A percentile compares a stretch with the other conserved stretches of the same genome.
Conservation (phyloP, 2,329 filamentous ascomycete genomes). For the Alternaria gansuensis region DNA sequence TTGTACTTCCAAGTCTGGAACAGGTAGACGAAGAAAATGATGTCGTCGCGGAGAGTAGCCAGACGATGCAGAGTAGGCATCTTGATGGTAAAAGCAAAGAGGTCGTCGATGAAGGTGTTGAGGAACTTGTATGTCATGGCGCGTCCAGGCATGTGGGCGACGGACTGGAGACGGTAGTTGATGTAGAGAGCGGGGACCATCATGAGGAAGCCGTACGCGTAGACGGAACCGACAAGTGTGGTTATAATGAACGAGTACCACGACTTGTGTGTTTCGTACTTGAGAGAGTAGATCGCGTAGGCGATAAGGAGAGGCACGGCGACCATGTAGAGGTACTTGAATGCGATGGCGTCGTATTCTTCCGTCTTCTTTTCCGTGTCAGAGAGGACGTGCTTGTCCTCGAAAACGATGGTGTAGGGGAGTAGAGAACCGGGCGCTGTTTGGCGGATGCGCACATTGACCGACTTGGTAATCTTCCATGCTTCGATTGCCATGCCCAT, state of each 20-base stretch:
- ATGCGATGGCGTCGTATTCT: constrained; percentile 97
- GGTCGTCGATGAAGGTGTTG: constrained; percentile 98
- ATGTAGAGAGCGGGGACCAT: constrained; percentile 98
- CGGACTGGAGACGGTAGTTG: constrained; percentile 91
- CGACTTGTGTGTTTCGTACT: constrained; percentile 95
- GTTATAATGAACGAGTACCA: constrained; percentile 98
- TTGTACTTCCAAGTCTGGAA: constrained; percentile 96
- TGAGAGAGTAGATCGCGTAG: constrained; percentile 88
- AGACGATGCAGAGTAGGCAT: constrained; percentile 95
- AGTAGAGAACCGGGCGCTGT: constrained; percentile 73
- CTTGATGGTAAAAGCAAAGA: constrained; percentile 99
- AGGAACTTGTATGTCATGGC: constrained; percentile 99
- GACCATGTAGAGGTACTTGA: constrained; percentile 93
- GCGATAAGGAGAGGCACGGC: constrained; percentile 88
- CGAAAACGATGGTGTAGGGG: constrained; percentile 83
- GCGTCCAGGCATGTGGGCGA: constrained; percentile 95
- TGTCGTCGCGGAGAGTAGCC: constrained; percentile 90
- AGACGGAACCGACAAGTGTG: constrained; percentile 93
- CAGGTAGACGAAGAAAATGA: constrained; percentile 98
- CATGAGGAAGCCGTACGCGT: constrained; percentile 98
- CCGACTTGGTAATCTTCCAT: constrained; percentile 97
- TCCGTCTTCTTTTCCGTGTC: constrained; percentile 98
- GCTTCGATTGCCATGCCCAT: constrained; percentile 80
- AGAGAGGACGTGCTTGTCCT: constrained; percentile 95
- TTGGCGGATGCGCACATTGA: constrained; percentile 82